Evolutionary conservation across 2,329 filamentous ascomycete genomes (phyloP).

Genomic region (Cylindrodendrum hubeiense): DNA sequence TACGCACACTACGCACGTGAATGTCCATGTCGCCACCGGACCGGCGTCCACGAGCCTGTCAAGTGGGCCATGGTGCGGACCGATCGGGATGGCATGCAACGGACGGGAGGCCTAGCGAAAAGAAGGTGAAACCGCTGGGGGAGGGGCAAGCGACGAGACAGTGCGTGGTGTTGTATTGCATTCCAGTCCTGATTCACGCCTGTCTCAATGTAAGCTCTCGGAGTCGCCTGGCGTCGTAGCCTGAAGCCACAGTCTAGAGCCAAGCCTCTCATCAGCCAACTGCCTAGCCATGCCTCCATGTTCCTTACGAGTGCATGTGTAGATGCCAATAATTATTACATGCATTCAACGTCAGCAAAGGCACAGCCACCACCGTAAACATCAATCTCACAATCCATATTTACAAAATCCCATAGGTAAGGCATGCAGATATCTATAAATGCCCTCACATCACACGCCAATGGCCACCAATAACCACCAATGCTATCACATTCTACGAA

Average conservation of each 20-base stretch:
- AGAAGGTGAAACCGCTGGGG: slow-evolving; percentile 14
- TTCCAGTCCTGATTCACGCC: slow-evolving; percentile 24
- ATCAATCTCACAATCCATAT: background rate
- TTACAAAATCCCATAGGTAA: background rate
- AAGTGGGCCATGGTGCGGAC: background rate
- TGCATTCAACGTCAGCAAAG: background rate
- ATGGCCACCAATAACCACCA: background rate
- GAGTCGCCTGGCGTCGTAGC: slow-evolving; percentile 1
- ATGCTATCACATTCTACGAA: background rate
- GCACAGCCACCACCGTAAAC: too few species aligned
- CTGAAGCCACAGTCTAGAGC: slow-evolving; percentile 9
- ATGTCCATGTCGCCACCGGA: background rate
- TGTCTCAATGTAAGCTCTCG: slow-evolving; percentile 6
- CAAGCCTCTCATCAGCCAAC: background rate
- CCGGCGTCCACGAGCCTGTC: background rate
- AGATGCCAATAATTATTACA: background rate
- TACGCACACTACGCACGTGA: background rate
- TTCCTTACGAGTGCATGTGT: background rate
- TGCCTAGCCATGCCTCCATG: slow-evolving; percentile 5
- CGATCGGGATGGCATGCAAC: background rate
- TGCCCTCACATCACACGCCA: slow-evolving; percentile 2
- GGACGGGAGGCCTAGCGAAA: background rate
- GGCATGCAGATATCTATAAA: background rate
- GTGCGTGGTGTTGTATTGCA: slow-evolving; percentile 1
- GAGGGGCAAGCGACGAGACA: background rate